Percentiles rank a stretch among this genome's conserved stretches.
Evolutionary conservation across 495 filamentous ascomycete genomes (phyloP).

Genomic region (Rostrohypoxylon terebratum): DNA sequence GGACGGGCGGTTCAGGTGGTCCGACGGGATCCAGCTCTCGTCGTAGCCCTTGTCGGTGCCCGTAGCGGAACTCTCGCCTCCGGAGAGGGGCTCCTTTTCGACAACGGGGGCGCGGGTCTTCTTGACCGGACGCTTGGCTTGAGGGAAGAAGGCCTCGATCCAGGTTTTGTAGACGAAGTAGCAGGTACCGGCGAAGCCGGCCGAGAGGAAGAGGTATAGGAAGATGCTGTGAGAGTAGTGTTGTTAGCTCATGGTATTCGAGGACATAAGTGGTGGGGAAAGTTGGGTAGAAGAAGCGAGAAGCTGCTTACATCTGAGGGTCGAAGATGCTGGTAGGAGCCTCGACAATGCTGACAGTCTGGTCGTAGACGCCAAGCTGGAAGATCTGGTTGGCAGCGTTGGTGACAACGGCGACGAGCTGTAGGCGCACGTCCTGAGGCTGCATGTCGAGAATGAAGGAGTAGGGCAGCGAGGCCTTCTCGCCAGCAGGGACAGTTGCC

Average conservation of each 20-base stretch:
- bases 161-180: slow-evolving; percentile 99
- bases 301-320: slow-evolving; percentile 83
- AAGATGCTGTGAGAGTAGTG: slow-evolving; percentile 77
- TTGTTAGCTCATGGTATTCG: slow-evolving; percentile 17
- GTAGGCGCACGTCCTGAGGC: slow-evolving; percentile 86
- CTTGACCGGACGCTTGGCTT: slow-evolving; percentile 79
- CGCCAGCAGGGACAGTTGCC: slow-evolving; percentile 79
- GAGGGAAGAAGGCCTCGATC: slow-evolving; percentile 95
- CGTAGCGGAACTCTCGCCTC: slow-evolving; percentile 75
- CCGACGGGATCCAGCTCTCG: slow-evolving; percentile 93
- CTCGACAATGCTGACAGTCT: slow-evolving; percentile 90
- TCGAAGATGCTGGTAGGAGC: slow-evolving; percentile 93
- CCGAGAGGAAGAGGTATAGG: slow-evolving; percentile 92
- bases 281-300: slow-evolving; percentile 1
- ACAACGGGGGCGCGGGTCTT: slow-evolving; percentile 64
- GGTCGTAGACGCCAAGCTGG: slow-evolving; percentile 85
- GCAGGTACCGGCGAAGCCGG: slow-evolving; percentile 77
- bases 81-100: slow-evolving; percentile 70
- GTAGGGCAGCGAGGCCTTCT: slow-evolving; percentile 81
- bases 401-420: slow-evolving; percentile 76
- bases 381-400: slow-evolving; percentile 74
- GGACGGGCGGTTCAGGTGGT: slow-evolving; percentile 88
- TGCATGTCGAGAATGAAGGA: slow-evolving; percentile 91
- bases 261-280: slow-evolving; percentile 12
- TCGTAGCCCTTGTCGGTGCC: slow-evolving; percentile 79